Percentiles rank a stretch among this genome's conserved stretches.
Conservation (phyloP, 176 grass and related monocot genomes). For the Aegilops sharonensis region DNA sequence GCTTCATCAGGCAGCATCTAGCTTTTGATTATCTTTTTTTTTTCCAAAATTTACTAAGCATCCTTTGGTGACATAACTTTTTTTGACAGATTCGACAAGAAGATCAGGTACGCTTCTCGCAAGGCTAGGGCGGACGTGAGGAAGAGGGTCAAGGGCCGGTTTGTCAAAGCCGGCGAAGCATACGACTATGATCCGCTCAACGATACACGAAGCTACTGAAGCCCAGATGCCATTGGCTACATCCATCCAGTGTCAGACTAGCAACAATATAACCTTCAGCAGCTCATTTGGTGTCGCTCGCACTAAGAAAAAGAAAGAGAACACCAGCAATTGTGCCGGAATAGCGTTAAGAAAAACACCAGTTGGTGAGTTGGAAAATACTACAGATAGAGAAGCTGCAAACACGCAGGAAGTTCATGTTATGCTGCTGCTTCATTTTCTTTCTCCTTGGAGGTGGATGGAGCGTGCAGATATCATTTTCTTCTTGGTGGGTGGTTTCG, state of each 20-base stretch:
- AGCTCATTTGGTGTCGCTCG: slow-evolving; percentile 20
- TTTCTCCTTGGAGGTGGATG: slow-evolving; percentile 42
- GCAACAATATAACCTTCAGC: slow-evolving; percentile 28
- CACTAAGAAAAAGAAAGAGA: slow-evolving; percentile 10
- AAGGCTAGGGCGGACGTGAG: slow-evolving; percentile 95
- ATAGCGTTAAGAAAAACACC: neutral
- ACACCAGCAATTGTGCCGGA: slow-evolving; percentile 8
- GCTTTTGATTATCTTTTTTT: neutral
- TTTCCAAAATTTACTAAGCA: neutral
- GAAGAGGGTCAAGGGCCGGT: slow-evolving; percentile 87
- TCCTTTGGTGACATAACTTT: slow-evolving; percentile 24
- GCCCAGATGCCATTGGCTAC: neutral
- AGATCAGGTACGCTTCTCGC: slow-evolving; percentile 95
- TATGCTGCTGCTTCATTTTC: slow-evolving; percentile 42
- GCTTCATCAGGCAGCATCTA: neutral
- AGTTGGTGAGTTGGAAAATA: slow-evolving; percentile 13
- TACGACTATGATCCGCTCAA: slow-evolving; percentile 93
- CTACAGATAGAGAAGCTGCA: slow-evolving; percentile 35
- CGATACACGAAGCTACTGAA: slow-evolving; percentile 70
- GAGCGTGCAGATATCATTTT: slow-evolving; percentile 34
- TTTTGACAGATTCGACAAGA: slow-evolving; percentile 84
- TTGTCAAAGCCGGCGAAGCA: slow-evolving; percentile 91
- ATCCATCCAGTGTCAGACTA: slow-evolving; percentile 29
- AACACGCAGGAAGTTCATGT: slow-evolving; percentile 16
- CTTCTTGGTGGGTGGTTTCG: slow-evolving; percentile 36